Evolutionary conservation across 257 asterid species (phyloP).

Genomic region (Fraxinus pennsylvanica): DNA sequence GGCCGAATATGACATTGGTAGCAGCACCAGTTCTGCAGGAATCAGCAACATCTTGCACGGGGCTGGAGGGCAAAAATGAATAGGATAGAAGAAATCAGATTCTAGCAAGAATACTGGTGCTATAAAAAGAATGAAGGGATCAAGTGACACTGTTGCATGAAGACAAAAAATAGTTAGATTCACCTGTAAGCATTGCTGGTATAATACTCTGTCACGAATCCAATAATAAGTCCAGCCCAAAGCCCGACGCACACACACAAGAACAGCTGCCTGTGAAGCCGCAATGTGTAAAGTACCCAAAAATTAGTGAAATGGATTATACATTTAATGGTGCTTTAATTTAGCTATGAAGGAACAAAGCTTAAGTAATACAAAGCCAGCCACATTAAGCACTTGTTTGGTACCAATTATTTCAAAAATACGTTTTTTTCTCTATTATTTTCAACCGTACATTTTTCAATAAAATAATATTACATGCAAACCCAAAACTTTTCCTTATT

Average conservation of each 20-base stretch:
- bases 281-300: conserved; percentile 4
- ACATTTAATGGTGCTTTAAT: not conserved
- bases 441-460: no score
- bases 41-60: conserved; percentile 95
- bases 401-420: no score
- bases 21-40: conserved; percentile 98
- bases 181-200: conserved; percentile 97
- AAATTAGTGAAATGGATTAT: not conserved
- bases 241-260: conserved; percentile 88
- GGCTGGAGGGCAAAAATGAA: conserved; percentile 24
- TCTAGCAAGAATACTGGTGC: not conserved
- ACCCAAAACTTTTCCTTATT: no score
- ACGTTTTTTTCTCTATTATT: no score
- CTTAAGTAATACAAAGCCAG: not conserved
- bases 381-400: not conserved
- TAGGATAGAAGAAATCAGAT: not conserved
- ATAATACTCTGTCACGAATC: conserved; percentile 85
- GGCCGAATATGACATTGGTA: conserved; percentile 87
- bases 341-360: not conserved
- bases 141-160: not conserved
- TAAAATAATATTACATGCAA: no score
- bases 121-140: not conserved
- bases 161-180: not conserved
- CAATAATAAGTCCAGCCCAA: conserved; percentile 95
- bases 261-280: conserved; percentile 66